Evolutionary conservation across 768 basidiomycete genomes (phyloP), one percentile per base, ranked within the genome.

Genomic region (Tricholoma sp.): DNA sequence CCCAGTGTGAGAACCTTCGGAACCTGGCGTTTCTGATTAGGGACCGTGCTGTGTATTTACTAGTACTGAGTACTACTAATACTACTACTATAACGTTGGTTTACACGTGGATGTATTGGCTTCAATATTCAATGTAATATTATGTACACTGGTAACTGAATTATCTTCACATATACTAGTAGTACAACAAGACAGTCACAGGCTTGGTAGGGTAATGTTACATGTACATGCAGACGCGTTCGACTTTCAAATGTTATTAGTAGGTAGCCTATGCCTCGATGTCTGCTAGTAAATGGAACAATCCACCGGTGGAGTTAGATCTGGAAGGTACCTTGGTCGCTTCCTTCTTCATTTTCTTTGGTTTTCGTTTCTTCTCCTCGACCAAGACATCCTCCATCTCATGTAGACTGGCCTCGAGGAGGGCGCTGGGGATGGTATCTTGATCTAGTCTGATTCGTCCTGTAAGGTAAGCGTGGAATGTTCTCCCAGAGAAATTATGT

Each of bases 391-490:
- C 72, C 18, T 70, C 74, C 18, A 89, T 62, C 0, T 76, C 80
- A 18, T 71, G 72, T 31, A 70, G 61, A 20, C 75, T 77, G 3
- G 82, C 82, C 18, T 69, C 67, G 79, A 80, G 82, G 44, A 85
- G 39, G 11, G 59, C 69, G 15, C 69, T 59, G 10, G 74, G 65
- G 5, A 77, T 50, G 15, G 34, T 52, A 15, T 61, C 62, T 36
- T 57, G 53, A 3, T 64, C 59, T 33, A 66, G 50, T 20, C 65
- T 60, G 11, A 52, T 58, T 5, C 63, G 55, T 7, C 69, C 64
- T 12, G 77, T 76, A 55, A 91, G 67, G 36, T 72, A 71, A 0
- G 72, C 63, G 67, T 93, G 89, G 59, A 90, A 83, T 24, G 57
- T 61, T 61, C 65, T 69, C 5, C 90, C 87, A 1, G 89, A 90